Evolutionary conservation across 352 stramenopile genomes (phyloP), one percentile per base, ranked within the genome.

Genomic region (Globisporangium polare): DNA sequence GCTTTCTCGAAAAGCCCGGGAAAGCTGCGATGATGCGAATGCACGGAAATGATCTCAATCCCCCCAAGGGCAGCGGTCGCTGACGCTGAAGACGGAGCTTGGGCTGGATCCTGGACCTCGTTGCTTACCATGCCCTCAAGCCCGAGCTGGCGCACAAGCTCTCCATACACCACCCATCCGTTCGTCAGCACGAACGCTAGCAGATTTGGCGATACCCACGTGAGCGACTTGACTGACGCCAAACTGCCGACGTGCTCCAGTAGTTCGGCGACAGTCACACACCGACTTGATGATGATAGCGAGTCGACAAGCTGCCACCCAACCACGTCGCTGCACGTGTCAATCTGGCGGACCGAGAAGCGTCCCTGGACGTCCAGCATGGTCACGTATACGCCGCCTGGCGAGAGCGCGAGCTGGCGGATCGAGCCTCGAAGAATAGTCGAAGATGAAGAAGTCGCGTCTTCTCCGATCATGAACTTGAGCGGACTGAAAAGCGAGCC

Each of bases 341-440:
- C 80, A 58, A 92, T 83, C 47, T 90, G 73, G 0, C 77, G 83
- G 12, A 92, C 74, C 1, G 74, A 62, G 24, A 89, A 60, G 2
- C 69, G 66, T 13, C 78, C 72, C 0, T 75, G 37, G 24, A 66
- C 56, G 57, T 90, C 76, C 17, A 90, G 60, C 62, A 92, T 78
- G 24, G 65, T 77, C 27, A 92, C 51, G 59, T 77, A 85, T 33
- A 71, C 68, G 2, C 77, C 83, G 37, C 79, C 62, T 0, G 78
- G 70, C 3, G 78, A 74, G 22, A 92, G 57, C 2, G 72, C 71
- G 12, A 90, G 51, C 31, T 84, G 67, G 20, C 33, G 56, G 15
- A 85, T 77, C n/a, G 53, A 83, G 35, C 77, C 73, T 8, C 2
- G 41, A 3, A 80, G 55, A 26, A 72, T 56, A 27, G 41, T 45